Evolutionary conservation across 495 filamentous ascomycete species (phyloP).

Genomic region (Acidiella bohemica): DNA sequence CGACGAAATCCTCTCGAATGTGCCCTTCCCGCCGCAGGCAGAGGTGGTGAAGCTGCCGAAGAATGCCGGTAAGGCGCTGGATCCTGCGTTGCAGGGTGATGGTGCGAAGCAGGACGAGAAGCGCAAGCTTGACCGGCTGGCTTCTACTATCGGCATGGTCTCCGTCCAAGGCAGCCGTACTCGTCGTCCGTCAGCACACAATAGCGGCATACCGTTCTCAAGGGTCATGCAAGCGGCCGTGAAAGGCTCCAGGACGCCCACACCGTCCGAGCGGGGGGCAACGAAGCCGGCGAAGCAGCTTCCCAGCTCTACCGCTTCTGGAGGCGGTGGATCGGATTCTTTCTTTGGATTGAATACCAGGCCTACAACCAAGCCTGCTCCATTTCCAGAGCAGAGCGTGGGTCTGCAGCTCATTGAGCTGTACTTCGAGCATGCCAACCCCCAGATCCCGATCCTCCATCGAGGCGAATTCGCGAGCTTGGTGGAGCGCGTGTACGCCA

Average conservation of each 20-base stretch:
- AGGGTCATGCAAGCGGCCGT: constrained; percentile 89
- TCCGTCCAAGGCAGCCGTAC: constrained; percentile 65
- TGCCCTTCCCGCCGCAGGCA: constrained; percentile 6
- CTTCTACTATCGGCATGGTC: constrained; percentile 62
- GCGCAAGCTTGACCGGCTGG: constrained; percentile 56
- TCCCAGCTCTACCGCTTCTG: constrained; percentile 29
- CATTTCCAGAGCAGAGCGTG: constrained; percentile 66
- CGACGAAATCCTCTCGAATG: constrained; percentile 31
- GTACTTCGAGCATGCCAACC: constrained; percentile 93
- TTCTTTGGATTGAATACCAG: constrained; percentile 91
- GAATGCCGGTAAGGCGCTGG: constrained; percentile 3
- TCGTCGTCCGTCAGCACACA: constrained; percentile 69
- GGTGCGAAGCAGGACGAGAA: constrained; percentile 46
- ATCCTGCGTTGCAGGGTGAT: constrained; percentile 33
- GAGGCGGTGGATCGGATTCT: constrained; percentile 52
- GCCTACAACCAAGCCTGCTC: constrained; percentile 69
- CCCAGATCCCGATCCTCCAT: constrained; percentile 87
- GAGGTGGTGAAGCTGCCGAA: constrained; percentile 1
- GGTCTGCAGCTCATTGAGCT: constrained; percentile 59
- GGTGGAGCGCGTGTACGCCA: constrained; percentile 62
- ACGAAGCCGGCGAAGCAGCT: constrained; percentile 9
- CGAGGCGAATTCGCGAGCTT: constrained; percentile 73
- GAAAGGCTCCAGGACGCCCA: constrained; percentile 56
- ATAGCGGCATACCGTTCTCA: constrained; percentile 87
- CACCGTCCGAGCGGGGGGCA: constrained; percentile 47